Conservation (phyloP, 1,284 basidiomycete species). For the Pseudozyma hubeiensis region DNA sequence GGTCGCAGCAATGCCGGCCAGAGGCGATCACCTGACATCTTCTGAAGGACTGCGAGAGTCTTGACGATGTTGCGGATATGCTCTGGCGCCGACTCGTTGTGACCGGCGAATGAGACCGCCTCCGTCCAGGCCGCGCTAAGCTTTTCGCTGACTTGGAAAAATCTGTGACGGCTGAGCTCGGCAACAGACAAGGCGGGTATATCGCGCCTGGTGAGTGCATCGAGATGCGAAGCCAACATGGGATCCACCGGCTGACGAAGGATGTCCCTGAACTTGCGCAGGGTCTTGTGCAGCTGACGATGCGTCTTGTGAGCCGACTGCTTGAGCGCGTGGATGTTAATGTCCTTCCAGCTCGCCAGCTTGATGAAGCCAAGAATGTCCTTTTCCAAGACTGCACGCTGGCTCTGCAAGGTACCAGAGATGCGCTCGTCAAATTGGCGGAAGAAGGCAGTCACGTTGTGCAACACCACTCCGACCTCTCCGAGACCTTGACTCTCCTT, state of each 20-base stretch:
- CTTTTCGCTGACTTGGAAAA: slow-evolving; percentile 8
- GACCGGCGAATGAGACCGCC: slow-evolving; percentile 17
- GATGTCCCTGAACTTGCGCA: slow-evolving; percentile 91
- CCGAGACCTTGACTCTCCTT: slow-evolving; percentile 43
- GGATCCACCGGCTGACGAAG: slow-evolving; percentile 78
- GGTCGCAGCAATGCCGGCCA: slow-evolving; percentile 38
- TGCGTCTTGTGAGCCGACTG: slow-evolving; percentile 92
- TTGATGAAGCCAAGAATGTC: slow-evolving; percentile 88
- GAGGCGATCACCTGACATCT: slow-evolving; percentile 38
- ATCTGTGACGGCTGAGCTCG: slow-evolving; percentile 11
- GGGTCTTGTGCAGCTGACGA: slow-evolving; percentile 87
- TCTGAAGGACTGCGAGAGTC: slow-evolving; percentile 47
- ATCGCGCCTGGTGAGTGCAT: slow-evolving; percentile 40
- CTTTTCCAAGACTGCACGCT: slow-evolving; percentile 79
- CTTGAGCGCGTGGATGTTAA: slow-evolving; percentile 93
- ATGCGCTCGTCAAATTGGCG: slow-evolving; percentile 75
- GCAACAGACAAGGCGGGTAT: slow-evolving; percentile 38
- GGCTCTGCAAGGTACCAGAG: slow-evolving; percentile 73
- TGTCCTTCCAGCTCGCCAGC: slow-evolving; percentile 96
- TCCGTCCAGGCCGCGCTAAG: slow-evolving; percentile 26
- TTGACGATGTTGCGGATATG: slow-evolving; percentile 50
- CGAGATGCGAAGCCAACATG: slow-evolving; percentile 54
- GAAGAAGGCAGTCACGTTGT: slow-evolving; percentile 78
- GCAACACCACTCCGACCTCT: slow-evolving; percentile 73
- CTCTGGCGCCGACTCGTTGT: slow-evolving; percentile 27